Percentiles rank a stretch among this genome's conserved stretches.
phyloP scores from a whole-genome alignment of 441 rosid genomes.

The Isatis lusitanica region DNA sequence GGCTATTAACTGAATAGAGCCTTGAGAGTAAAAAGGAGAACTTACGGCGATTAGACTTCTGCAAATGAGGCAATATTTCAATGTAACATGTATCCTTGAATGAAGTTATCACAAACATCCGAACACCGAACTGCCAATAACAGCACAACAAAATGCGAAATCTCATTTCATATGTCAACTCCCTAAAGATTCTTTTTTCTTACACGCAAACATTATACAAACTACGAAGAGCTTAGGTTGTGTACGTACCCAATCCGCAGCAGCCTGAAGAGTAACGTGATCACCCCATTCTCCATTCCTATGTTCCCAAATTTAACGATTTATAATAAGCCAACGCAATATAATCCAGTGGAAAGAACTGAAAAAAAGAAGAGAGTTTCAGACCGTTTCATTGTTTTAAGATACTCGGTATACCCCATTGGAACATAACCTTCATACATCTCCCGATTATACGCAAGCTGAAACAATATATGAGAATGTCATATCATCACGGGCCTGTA shows the following conservation, averaged over 20 bases:
- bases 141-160: background rate
- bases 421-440: constrained; percentile 74
- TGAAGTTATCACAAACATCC: constrained; percentile 83
- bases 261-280: constrained; percentile 43
- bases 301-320: background rate
- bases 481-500: background rate
- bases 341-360: background rate
- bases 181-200: background rate
- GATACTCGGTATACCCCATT: constrained; percentile 65
- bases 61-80: constrained; percentile 71
- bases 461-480: constrained; percentile 9
- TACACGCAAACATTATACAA: background rate
- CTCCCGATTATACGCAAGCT: constrained; percentile 64
- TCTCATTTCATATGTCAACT: constrained; percentile 11
- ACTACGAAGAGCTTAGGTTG: background rate
- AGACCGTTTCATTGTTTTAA: constrained; percentile 74
- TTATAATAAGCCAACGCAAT: background rate
- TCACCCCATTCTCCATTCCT: constrained; percentile 49
- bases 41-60: constrained; percentile 73
- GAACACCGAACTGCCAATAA: constrained; percentile 76
- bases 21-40: background rate
- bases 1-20: background rate
- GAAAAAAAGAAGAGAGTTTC: constrained; percentile 10
- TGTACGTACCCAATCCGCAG: constrained; percentile 38
- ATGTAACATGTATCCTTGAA: constrained; percentile 84